Conservation (phyloP, 192 early-diverging fungal species). For the Piromyces sp. region DNA sequence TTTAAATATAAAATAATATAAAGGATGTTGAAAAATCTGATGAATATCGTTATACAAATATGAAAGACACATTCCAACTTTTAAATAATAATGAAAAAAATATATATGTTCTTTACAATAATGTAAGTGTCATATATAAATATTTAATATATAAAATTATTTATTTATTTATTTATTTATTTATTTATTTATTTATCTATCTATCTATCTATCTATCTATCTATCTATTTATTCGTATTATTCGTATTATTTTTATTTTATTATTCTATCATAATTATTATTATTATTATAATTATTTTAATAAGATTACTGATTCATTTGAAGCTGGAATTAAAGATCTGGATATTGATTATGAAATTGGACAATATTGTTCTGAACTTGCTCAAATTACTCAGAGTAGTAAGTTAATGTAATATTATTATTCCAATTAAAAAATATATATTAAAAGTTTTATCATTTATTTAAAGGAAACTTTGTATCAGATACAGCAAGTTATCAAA, state of each 20-base stretch:
- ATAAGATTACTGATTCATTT: not conserved
- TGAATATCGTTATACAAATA: not conserved
- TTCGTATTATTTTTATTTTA: no score
- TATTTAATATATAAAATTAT: no score
- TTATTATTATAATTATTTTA: no score
- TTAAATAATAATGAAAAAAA: not conserved
- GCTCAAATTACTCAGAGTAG: not conserved
- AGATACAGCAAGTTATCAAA: not conserved
- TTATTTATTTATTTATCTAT: no score
- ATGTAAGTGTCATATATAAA: not conserved
- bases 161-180: no score
- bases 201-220: no score
- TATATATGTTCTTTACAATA: not conserved
- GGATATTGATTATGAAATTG: not conserved
- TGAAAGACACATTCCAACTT: not conserved
- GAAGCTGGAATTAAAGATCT: not conserved
- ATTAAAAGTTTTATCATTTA: no score
- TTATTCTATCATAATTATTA: no score
- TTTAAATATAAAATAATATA: no score
- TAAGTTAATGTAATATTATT: not conserved
- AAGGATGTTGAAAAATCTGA: not conserved
- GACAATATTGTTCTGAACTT: not conserved
- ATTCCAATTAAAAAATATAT: no score
- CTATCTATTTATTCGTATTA: no score
- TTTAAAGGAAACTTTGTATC: not conserved